A percentile compares a stretch with the other conserved stretches of the same genome.
These are phyloP conservation scores for Nicotiana otophora DNA, from an alignment of 257 asterid genomes.

Conservation along the genomic window DNA sequence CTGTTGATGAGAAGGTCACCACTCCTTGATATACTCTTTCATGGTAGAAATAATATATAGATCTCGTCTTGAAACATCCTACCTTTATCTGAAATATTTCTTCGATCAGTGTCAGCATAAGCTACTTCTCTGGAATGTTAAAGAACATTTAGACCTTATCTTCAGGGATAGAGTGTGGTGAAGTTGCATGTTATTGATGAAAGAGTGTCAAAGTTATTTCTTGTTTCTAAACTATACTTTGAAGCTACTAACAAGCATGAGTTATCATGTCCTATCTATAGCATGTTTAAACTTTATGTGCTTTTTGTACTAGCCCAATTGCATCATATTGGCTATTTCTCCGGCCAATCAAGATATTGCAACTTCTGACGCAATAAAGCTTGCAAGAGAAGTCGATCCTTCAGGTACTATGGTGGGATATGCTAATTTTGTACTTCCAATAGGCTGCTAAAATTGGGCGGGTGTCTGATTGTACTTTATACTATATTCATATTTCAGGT, in stretches of 20 bases:
- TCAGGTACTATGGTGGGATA: constrained; percentile 41
- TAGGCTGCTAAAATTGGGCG: not conserved
- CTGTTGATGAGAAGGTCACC: too few species aligned
- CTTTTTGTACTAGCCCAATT: constrained; percentile 56
- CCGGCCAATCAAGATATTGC: constrained; percentile 99
- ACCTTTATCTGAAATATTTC: too few species aligned
- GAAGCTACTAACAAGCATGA: not conserved
- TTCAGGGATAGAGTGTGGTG: too few species aligned
- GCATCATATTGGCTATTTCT: constrained; percentile 95
- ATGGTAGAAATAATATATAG: too few species aligned
- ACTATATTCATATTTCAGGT: constrained; percentile 34
- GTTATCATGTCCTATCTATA: not conserved
- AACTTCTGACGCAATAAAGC: constrained; percentile 96
- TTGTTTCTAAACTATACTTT: not conserved
- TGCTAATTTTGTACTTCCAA: constrained; percentile 2
- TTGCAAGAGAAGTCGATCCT: constrained; percentile 96
- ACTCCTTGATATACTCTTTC: too few species aligned
- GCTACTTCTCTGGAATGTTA: too few species aligned
- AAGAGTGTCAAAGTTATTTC: not conserved
- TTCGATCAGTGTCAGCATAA: too few species aligned
- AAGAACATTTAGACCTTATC: too few species aligned
- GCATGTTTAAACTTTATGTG: not conserved
- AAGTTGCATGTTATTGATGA: not conserved
- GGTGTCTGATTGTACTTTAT: not conserved
- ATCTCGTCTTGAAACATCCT: too few species aligned